A percentile compares a stretch with the other conserved stretches of the same genome.
Evolutionary conservation across 352 stramenopile genomes (phyloP).

Genomic region (Globisporangium ultimum): DNA sequence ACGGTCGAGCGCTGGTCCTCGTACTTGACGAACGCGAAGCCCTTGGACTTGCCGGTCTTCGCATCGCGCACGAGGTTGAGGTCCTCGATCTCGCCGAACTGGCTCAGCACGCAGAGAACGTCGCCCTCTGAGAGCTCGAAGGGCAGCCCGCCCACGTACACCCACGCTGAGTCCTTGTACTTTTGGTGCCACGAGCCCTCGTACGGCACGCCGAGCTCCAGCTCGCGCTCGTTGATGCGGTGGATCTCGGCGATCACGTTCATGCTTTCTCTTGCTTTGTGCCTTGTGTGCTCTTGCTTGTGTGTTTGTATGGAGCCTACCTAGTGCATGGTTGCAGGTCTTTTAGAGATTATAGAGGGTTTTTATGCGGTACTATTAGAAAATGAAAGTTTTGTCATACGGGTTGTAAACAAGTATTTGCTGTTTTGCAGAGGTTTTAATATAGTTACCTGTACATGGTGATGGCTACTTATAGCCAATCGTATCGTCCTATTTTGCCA

Average conservation of each 20-base stretch:
- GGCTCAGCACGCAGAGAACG: conserved; percentile 90
- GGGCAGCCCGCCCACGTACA: conserved; percentile 93
- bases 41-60: conserved; percentile 95
- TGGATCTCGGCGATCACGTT: conserved; percentile 84
- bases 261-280: conserved; percentile 24
- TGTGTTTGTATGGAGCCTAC: no score
- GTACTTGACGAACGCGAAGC: conserved; percentile 97
- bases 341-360: no score
- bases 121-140: conserved; percentile 95
- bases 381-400: no score
- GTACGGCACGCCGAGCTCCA: conserved; percentile 65
- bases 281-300: no score
- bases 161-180: conserved; percentile 95
- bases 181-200: conserved; percentile 80
- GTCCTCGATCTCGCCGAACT: conserved; percentile 92
- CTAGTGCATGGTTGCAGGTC: no score
- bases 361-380: no score
- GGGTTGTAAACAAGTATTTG: no score
- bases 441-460: no score
- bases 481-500: no score
- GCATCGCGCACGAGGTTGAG: conserved; percentile 96
- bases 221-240: conserved; percentile 79
- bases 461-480: no score
- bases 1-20: conserved; percentile 95
- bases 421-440: no score